phyloP scores from a whole-genome alignment of 2,329 filamentous ascomycete genomes.

The Hypoxylon sp. region DNA sequence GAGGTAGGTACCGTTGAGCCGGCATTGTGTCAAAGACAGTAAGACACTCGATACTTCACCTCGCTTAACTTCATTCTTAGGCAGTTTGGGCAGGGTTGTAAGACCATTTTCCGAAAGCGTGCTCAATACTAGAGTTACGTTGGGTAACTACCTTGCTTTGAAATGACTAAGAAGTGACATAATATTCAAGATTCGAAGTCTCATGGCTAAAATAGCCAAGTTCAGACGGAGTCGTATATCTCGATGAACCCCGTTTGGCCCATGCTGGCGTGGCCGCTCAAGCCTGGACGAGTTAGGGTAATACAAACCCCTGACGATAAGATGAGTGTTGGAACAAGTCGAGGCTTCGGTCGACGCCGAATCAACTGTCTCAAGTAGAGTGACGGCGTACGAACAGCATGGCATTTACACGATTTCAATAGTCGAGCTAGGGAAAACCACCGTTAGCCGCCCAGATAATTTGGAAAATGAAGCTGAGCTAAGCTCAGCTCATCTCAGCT shows the following conservation, averaged over 20 bases:
- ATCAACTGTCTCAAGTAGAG: not conserved
- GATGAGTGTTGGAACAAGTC: too few species aligned
- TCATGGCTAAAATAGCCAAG: not conserved
- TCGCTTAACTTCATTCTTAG: not conserved
- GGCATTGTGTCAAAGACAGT: not conserved
- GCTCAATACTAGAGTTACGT: not conserved
- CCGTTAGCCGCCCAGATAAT: not conserved
- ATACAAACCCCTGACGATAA: not conserved
- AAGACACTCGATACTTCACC: not conserved
- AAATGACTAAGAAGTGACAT: not conserved
- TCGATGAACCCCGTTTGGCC: not conserved
- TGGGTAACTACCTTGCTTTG: not conserved
- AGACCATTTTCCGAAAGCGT: not conserved
- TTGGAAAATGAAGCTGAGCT: conserved; percentile 10
- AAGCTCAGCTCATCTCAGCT: conserved; percentile 35
- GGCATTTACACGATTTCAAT: not conserved
- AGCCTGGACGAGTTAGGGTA: not conserved
- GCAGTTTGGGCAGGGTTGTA: not conserved
- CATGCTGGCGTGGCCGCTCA: not conserved
- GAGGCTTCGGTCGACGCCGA: not conserved
- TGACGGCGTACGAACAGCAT: not conserved
- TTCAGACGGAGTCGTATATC: not conserved
- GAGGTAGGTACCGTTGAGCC: not conserved
- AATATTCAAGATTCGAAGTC: not conserved
- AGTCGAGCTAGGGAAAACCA: not conserved